These are phyloP conservation scores for Byssoonygena ceratinophila DNA, from an alignment of 2,329 filamentous ascomycete species.

Conservation along the genomic window DNA sequence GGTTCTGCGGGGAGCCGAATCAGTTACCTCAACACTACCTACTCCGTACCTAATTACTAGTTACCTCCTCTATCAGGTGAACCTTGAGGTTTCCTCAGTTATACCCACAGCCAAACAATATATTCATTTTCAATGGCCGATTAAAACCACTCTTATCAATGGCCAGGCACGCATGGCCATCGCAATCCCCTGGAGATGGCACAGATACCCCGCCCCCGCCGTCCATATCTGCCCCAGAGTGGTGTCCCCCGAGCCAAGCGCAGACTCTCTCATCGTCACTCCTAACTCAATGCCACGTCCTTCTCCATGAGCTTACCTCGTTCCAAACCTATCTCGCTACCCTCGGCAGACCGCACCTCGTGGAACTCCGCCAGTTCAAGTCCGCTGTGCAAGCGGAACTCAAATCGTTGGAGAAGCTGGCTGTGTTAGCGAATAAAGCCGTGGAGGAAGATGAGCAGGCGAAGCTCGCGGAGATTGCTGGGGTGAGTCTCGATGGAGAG, in stretches of 20 bases:
- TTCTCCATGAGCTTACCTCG: conserved; percentile 39
- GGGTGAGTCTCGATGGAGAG: conserved; percentile 16
- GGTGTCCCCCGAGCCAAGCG: not conserved
- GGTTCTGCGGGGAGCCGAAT: too few relatives aligned
- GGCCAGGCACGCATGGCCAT: not conserved
- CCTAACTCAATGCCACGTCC: conserved; percentile 29
- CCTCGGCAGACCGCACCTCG: conserved; percentile 37
- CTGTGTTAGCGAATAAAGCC: conserved; percentile 20
- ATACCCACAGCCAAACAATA: too few relatives aligned
- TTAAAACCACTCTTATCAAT: not conserved
- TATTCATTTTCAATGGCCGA: not conserved
- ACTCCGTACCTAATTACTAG: too few relatives aligned
- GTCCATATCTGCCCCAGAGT: not conserved
- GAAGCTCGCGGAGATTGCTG: conserved; percentile 6
- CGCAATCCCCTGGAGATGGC: not conserved
- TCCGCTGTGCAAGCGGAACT: conserved; percentile 41
- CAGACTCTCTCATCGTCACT: conserved; percentile 25
- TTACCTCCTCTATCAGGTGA: too few relatives aligned
- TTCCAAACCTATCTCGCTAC: conserved; percentile 35
- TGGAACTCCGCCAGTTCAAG: conserved; percentile 43
- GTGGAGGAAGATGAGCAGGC: conserved; percentile 15
- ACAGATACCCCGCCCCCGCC: not conserved
- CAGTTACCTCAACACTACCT: too few relatives aligned
- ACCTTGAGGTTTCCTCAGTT: too few relatives aligned
- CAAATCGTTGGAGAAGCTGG: conserved; percentile 38